Evolutionary conservation across 306 rosid species (phyloP).

Genomic region (Sicyos baderoa): DNA sequence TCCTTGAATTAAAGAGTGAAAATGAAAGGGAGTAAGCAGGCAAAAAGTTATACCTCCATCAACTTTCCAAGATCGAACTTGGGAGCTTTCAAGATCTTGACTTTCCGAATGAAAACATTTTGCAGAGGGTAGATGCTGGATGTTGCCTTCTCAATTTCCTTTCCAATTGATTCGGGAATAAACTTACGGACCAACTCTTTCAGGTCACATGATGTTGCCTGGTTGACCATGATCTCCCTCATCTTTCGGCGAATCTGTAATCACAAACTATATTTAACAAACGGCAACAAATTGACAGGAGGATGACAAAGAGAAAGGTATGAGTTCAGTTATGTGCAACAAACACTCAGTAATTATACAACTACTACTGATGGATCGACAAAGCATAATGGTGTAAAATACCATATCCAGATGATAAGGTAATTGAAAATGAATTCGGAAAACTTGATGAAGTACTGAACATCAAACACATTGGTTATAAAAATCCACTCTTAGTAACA

Average conservation of each 20-base stretch:
- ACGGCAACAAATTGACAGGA: background rate
- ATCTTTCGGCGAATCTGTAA: conserved; percentile 77
- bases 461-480: background rate
- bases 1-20: background rate
- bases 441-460: background rate
- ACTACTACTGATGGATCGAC: background rate
- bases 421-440: background rate
- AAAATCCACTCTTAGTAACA: background rate
- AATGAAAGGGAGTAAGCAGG: background rate
- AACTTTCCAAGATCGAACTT: conserved; percentile 87
- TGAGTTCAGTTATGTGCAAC: background rate
- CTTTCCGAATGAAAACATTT: conserved; percentile 78
- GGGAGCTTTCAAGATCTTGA: conserved; percentile 85
- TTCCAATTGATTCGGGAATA: conserved; percentile 76
- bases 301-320: background rate
- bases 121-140: conserved; percentile 72
- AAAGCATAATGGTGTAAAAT: background rate
- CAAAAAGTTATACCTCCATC: conserved; percentile 57
- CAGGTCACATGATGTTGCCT: conserved; percentile 71
- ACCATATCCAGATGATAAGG: background rate
- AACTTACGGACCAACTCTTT: conserved; percentile 82
- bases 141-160: conserved; percentile 77
- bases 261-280: background rate
- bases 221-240: conserved; percentile 76
- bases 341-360: too few relatives aligned